phyloP scores from a whole-genome alignment of 2,329 filamentous ascomycete genomes.

The Cryphonectria radicalis region DNA sequence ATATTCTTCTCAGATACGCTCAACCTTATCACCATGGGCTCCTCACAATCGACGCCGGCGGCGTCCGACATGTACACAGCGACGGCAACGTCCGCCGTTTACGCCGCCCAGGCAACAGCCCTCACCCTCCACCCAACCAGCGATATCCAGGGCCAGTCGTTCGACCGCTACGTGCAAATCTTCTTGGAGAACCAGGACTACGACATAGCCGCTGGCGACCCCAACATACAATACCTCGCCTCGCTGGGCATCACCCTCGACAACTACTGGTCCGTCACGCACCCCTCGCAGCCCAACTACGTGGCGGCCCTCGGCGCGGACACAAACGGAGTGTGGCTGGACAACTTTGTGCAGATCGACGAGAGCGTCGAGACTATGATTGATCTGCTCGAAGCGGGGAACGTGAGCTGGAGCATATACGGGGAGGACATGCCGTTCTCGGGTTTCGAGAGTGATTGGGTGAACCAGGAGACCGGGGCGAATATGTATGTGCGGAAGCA shows the following conservation, averaged over 20 bases:
- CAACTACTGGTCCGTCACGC: conserved; percentile 58
- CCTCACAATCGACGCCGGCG: conserved; percentile 23
- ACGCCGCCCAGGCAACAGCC: conserved; percentile 48
- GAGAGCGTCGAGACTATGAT: conserved; percentile 51
- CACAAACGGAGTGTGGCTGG: conserved; percentile 59
- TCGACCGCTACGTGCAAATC: conserved; percentile 63
- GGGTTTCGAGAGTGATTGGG: conserved; percentile 53
- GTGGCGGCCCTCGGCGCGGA: conserved; percentile 60
- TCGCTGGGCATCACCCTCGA: conserved; percentile 59
- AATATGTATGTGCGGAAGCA: conserved; percentile 71
- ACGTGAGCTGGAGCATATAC: conserved; percentile 56
- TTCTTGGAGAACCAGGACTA: conserved; percentile 65
- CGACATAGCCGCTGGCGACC: conserved; percentile 52
- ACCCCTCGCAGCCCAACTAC: conserved; percentile 67
- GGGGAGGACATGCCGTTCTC: conserved; percentile 58
- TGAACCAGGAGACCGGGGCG: conserved; percentile 56
- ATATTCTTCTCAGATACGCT: neutral
- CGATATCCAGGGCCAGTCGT: conserved; percentile 55
- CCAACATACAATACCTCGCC: conserved; percentile 53
- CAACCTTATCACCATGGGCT: conserved; percentile 22
- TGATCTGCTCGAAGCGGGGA: conserved; percentile 52
- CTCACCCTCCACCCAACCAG: conserved; percentile 47
- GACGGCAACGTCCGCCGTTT: conserved; percentile 39
- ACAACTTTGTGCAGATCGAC: conserved; percentile 52
- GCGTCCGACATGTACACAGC: conserved; percentile 33